These are phyloP conservation scores for Lactarius tabidus DNA, from an alignment of 768 basidiomycete species.

Conservation along the genomic window DNA sequence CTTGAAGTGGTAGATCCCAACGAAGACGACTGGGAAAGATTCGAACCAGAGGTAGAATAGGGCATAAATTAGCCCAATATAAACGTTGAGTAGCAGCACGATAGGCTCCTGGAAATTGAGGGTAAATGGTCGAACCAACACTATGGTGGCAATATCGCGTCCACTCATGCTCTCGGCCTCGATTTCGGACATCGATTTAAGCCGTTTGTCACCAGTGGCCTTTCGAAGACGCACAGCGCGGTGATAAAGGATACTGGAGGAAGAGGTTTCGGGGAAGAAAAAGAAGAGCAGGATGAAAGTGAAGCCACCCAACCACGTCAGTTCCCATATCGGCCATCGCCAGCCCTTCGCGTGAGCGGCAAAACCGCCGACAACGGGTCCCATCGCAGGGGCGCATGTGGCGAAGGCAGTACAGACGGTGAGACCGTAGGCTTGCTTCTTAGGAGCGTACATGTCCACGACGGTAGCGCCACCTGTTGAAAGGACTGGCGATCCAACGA, in stretches of 20 bases:
- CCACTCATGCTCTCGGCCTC: constrained; percentile 27
- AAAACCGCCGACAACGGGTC: constrained; percentile 36
- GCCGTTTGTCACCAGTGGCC: constrained; percentile 31
- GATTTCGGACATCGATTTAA: constrained; percentile 31
- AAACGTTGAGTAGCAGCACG: constrained; percentile 33
- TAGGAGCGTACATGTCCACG: constrained; percentile 29
- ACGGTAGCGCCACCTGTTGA: constrained; percentile 34
- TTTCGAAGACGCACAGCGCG: constrained; percentile 34
- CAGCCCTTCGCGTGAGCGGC: constrained; percentile 33
- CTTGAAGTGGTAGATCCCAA: constrained; percentile 33
- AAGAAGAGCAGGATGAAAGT: constrained; percentile 31
- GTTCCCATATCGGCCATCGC: constrained; percentile 36
- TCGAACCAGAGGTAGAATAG: constrained; percentile 36
- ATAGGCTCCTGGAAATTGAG: constrained; percentile 34
- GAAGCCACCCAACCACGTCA: constrained; percentile 33
- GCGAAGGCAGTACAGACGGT: constrained; percentile 32
- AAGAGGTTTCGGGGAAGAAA: constrained; percentile 34
- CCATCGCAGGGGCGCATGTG: constrained; percentile 31
- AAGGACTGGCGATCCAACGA: constrained; percentile 34
- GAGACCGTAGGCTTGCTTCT: constrained; percentile 29
- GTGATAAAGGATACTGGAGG: constrained; percentile 32
- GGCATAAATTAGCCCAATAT: constrained; percentile 33
- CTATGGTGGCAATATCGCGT: constrained; percentile 26
- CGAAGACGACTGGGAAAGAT: constrained; percentile 35
- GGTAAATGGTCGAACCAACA: constrained; percentile 33